Base-by-base conservation (phyloP, 345 rosid species). In the Aquilaria malaccensis region DNA sequence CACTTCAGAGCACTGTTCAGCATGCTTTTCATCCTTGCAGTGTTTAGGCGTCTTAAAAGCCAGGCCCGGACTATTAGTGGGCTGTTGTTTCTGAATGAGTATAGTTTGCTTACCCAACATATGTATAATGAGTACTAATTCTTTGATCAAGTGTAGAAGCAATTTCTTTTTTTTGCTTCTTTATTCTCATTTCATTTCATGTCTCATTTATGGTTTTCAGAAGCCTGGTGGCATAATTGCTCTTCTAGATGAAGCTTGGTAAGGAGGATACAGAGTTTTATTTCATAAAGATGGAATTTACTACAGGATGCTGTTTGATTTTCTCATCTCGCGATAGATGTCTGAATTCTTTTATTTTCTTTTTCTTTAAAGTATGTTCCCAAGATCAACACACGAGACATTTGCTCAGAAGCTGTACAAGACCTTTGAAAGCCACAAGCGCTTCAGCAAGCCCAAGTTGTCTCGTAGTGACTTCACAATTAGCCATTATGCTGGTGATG, bases 211-310 rank as follows among this genome's bases (percentile, higher is more conserved):
- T 49, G 33, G 48, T 70, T 70, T 87, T 64, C 91, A 94, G 99
- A 94, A 94, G 83, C 99, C 99, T 3, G 99, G 99, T 78, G 99
- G 99, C 64, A 91, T 94, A 72, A 86, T 94, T 59, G 95, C 99
- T 66, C 99, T 94, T 73, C 79, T 94, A 48, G 99, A 94, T 80
- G 97, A 94, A 80, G 99, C 99, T 73, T 94, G 99, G 99, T 94
- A 76, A 82, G 95, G 60, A 46, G 30, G 48, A 31, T 37, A 37
- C 7, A 37, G 43, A 37, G 43, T 9, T 37, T 22, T 37, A 9
- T 37, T 37, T 37, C 43, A 37, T 37, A 37, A 37, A 37, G 22
- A 37, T 37, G 4, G 7, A 37, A 37, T 37, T 37, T 37, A 37
- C 43, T 37, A 37, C 7, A 22, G 43, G 43, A 37, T 37, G 13